These are phyloP conservation scores for Mycena latifolia DNA, from an alignment of 768 basidiomycete genomes.

Conservation along the genomic window DNA sequence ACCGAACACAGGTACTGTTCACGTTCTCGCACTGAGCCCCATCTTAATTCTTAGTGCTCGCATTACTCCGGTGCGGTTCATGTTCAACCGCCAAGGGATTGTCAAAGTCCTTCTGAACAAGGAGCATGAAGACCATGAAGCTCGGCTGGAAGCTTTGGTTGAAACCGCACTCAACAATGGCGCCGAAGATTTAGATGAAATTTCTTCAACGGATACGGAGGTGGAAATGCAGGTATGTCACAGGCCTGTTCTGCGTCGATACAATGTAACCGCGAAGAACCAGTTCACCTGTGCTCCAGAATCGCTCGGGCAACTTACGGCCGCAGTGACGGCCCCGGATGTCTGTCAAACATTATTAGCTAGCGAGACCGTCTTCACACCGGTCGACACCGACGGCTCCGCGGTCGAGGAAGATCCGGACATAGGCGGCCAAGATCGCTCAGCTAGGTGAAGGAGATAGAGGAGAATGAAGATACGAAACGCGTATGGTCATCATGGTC, in stretches of 20 bases:
- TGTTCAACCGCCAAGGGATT: slow-evolving; percentile 57
- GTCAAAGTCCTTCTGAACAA: slow-evolving; percentile 52
- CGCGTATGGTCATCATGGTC: slow-evolving; percentile 60
- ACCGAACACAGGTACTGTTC: slow-evolving; percentile 46
- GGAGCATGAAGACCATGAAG: slow-evolving; percentile 38
- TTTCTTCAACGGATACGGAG: slow-evolving; percentile 45
- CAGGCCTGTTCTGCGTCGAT: not conserved
- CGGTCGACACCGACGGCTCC: slow-evolving; percentile 44
- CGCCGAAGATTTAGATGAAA: slow-evolving; percentile 55
- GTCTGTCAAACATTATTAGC: slow-evolving; percentile 45
- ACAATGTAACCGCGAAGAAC: not conserved
- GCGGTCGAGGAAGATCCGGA: slow-evolving; percentile 45
- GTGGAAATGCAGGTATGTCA: slow-evolving; percentile 50
- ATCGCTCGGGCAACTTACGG: slow-evolving; percentile 51
- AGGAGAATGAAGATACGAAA: slow-evolving; percentile 58
- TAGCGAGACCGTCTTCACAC: slow-evolving; percentile 59
- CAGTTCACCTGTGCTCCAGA: slow-evolving; percentile 56
- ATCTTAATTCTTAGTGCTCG: slow-evolving; percentile 48
- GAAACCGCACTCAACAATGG: slow-evolving; percentile 51
- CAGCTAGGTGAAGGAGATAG: slow-evolving; percentile 53
- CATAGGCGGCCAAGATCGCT: slow-evolving; percentile 43
- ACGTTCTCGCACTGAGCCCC: not conserved
- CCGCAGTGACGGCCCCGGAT: slow-evolving; percentile 45
- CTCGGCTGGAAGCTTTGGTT: slow-evolving; percentile 40
- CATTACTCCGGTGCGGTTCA: slow-evolving; percentile 57